Percentiles rank a stretch among this genome's conserved stretches.
phyloP scores from a whole-genome alignment of 1,284 basidiomycete genomes.

The Vanrija sp. region DNA sequence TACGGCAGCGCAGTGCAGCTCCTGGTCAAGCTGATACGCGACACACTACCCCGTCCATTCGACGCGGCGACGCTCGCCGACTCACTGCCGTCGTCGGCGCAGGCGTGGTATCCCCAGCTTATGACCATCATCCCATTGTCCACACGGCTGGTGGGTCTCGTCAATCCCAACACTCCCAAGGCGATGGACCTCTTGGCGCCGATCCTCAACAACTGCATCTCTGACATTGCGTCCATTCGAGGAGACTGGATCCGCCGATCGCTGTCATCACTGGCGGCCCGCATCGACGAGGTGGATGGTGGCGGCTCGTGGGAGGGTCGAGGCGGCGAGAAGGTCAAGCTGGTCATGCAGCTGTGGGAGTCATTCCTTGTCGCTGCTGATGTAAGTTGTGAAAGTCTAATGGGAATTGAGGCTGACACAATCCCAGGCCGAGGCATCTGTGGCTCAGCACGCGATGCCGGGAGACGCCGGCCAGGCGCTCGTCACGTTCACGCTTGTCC shows the following conservation, averaged over 20 bases:
- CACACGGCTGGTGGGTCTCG: conserved; percentile 17
- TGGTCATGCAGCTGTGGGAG: conserved; percentile 32
- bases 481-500: conserved; percentile 26
- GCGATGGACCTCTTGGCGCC: conserved; percentile 26
- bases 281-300: conserved; percentile 37
- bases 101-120: conserved; percentile 31
- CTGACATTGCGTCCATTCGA: conserved; percentile 23
- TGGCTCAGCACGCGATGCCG: conserved; percentile 38
- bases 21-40: conserved; percentile 30
- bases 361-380: conserved; percentile 34
- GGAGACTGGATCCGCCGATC: conserved; percentile 36
- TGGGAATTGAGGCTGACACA: background rate
- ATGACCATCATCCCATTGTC: conserved; percentile 27
- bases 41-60: conserved; percentile 9
- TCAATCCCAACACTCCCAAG: conserved; percentile 23
- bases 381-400: conserved; percentile 21
- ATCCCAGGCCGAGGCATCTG: conserved; percentile 41
- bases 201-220: conserved; percentile 25
- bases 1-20: conserved; percentile 33
- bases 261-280: conserved; percentile 17
- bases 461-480: conserved; percentile 27
- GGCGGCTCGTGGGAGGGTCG: conserved; percentile 31
- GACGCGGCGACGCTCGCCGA: conserved; percentile 6
- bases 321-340: conserved; percentile 36
- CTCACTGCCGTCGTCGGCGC: conserved; percentile 30